phyloP scores from a whole-genome alignment of 352 stramenopile genomes.

The Phytophthora niederhauseri region DNA sequence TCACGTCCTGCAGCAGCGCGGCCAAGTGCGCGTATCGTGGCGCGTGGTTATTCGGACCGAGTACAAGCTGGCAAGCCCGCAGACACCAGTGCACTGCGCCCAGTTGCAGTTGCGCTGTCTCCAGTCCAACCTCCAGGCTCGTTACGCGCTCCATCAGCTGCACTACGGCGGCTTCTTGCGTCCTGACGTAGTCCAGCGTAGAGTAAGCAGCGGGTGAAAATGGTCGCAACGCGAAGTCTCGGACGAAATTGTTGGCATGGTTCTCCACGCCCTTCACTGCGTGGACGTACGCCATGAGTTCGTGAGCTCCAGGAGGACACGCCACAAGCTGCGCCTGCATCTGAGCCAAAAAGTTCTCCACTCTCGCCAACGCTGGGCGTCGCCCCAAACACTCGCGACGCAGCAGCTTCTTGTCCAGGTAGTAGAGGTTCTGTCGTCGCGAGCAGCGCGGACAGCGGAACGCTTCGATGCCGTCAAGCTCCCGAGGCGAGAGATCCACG shows the following conservation, averaged over 20 bases:
- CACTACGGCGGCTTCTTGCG: slow-evolving; percentile 34
- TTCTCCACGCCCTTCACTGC: slow-evolving; percentile 47
- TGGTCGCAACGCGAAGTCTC: slow-evolving; percentile 45
- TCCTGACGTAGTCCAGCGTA: slow-evolving; percentile 41
- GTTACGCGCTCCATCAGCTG: slow-evolving; percentile 68
- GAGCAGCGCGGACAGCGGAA: slow-evolving; percentile 78
- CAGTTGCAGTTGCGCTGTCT: slow-evolving; percentile 56
- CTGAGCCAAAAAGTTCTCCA: slow-evolving; percentile 63
- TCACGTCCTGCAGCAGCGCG: slow-evolving; percentile 60
- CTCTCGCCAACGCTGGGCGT: slow-evolving; percentile 52
- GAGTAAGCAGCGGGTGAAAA: slow-evolving; percentile 63
- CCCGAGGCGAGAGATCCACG: slow-evolving; percentile 61
- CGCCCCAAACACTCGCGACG: slow-evolving; percentile 49
- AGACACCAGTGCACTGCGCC: slow-evolving; percentile 81
- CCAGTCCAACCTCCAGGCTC: slow-evolving; percentile 59
- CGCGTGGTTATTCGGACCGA: slow-evolving; percentile 44
- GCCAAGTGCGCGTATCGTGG: slow-evolving; percentile 77
- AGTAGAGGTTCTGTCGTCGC: slow-evolving; percentile 69
- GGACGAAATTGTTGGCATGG: slow-evolving; percentile 43
- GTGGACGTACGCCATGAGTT: slow-evolving; percentile 63
- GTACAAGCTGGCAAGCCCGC: slow-evolving; percentile 67
- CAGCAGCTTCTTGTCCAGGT: slow-evolving; percentile 67
- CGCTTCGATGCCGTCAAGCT: slow-evolving; percentile 69
- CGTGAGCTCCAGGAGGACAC: slow-evolving; percentile 48
- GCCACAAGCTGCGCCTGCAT: slow-evolving; percentile 63